These are phyloP conservation scores for Corymbia citriodora DNA, from an alignment of 441 rosid species.

Conservation along the genomic window DNA sequence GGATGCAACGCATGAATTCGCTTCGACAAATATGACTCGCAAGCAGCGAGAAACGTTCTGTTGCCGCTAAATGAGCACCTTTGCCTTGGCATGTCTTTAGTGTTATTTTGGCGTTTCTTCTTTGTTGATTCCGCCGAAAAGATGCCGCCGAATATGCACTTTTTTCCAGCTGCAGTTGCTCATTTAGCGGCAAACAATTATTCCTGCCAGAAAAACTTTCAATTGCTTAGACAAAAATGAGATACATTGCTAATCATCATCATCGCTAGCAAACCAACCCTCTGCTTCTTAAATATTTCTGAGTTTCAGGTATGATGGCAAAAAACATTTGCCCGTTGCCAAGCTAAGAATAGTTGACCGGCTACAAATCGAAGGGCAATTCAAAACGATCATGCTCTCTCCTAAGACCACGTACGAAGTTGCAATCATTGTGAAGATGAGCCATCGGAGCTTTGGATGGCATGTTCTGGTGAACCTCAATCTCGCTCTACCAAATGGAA, in stretches of 20 bases:
- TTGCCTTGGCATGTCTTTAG: neutral
- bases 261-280: neutral
- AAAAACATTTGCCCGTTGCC: no score
- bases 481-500: neutral
- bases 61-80: neutral
- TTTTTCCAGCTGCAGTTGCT: neutral
- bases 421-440: neutral
- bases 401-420: neutral
- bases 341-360: no score
- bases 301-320: neutral
- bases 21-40: no score
- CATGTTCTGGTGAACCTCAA: neutral
- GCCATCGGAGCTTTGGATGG: rapidly evolving
- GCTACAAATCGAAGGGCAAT: neutral
- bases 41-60: rapidly evolving
- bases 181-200: neutral
- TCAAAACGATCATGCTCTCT: neutral
- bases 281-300: neutral
- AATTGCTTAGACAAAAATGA: neutral
- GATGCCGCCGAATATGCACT: neutral
- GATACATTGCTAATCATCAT: neutral
- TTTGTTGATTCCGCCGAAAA: rapidly evolving
- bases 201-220: rapidly evolving
- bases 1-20: neutral
- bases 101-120: neutral